Percentiles rank a stretch among this genome's conserved stretches.
Conservation (phyloP, 2,329 filamentous ascomycete genomes). For the Arthrobotrys conoides region DNA sequence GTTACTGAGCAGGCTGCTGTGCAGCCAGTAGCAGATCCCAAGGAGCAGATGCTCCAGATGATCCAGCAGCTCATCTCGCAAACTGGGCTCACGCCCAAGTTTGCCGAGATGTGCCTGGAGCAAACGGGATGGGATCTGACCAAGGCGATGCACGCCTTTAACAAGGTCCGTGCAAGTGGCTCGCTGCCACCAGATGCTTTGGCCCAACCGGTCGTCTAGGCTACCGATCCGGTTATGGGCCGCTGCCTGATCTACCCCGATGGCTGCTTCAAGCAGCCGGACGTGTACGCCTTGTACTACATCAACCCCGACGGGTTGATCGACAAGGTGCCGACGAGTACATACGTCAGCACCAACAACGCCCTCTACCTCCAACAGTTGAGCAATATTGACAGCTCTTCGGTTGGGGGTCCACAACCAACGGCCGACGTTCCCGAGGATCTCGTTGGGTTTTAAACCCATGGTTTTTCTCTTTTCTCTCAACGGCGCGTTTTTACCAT, state of each 20-base stretch:
- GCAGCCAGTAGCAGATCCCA: conserved; percentile 69
- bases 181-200: conserved; percentile 45
- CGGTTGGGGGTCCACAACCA: too few species aligned
- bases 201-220: conserved; percentile 38
- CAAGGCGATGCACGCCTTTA: conserved; percentile 80
- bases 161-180: conserved; percentile 43
- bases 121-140: conserved; percentile 86
- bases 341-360: too few species aligned
- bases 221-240: background rate
- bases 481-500: too few species aligned
- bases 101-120: conserved; percentile 83
- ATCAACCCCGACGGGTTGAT: too few species aligned
- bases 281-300: background rate
- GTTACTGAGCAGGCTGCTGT: conserved; percentile 30
- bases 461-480: too few species aligned
- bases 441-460: too few species aligned
- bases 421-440: too few species aligned
- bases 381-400: too few species aligned
- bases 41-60: conserved; percentile 71
- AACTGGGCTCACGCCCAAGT: conserved; percentile 84
- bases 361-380: too few species aligned
- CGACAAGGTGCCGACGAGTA: background rate
- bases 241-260: background rate
- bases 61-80: conserved; percentile 81
- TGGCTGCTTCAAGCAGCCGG: background rate